These are phyloP conservation scores for Punica granatum DNA, from an alignment of 345 rosid genomes.

Conservation along the genomic window DNA sequence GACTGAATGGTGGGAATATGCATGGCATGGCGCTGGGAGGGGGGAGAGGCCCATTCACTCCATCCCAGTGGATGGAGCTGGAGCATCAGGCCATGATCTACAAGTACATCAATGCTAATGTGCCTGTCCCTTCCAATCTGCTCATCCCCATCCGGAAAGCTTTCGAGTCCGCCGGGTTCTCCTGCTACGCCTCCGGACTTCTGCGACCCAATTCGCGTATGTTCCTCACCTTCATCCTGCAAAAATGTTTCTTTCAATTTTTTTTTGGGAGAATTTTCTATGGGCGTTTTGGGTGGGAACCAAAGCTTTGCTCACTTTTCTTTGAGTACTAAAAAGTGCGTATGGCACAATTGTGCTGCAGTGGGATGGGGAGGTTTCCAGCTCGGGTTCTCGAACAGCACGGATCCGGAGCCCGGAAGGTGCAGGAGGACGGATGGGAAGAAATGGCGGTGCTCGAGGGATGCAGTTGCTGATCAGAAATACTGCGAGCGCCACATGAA, in stretches of 20 bases:
- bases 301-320: no score
- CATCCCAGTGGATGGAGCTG: conserved; percentile 85
- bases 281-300: background rate
- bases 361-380: conserved; percentile 82
- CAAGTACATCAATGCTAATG: conserved; percentile 67
- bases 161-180: conserved; percentile 43
- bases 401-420: conserved; percentile 94
- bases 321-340: no score
- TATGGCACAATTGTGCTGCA: conserved; percentile 17
- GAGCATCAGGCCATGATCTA: conserved; percentile 95
- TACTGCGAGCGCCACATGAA: conserved; percentile 97
- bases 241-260: background rate
- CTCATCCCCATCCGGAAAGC: conserved; percentile 76
- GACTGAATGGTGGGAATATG: conserved; percentile 27
- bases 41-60: conserved; percentile 49
- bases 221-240: conserved; percentile 12
- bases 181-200: conserved; percentile 30
- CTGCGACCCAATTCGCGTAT: conserved; percentile 51
- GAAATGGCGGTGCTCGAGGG: conserved; percentile 99
- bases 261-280: background rate
- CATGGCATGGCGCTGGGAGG: conserved; percentile 31
- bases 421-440: conserved; percentile 98
- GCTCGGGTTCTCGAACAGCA: conserved; percentile 69
- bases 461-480: conserved; percentile 87
- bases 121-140: conserved; percentile 68